Base-by-base conservation (phyloP, 345 rosid genomes). In the Populus ilicifolia region DNA sequence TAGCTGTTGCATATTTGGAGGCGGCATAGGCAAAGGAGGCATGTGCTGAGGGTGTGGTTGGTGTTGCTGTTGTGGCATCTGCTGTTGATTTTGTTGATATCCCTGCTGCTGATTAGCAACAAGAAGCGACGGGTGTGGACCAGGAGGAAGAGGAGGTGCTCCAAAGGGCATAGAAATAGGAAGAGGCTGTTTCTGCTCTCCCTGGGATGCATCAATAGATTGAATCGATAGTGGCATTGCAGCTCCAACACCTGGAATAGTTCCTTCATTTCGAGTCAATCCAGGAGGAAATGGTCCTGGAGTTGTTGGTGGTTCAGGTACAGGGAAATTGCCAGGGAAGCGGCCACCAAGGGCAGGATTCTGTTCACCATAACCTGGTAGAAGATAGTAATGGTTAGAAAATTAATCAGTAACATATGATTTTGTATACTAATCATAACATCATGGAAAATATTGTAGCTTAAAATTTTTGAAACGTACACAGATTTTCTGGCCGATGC, bases 141-240 rank as follows among this genome's bases (percentile, higher is more conserved):
- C 98, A 66, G 95, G 97, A 77, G 99, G 98, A 17, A 96, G 89
- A 75, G 99, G 99, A 75, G 98, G 99, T 50, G 90, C 93, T 71
- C 97, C 94, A 73, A 85, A 72, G 71, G 94, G 87, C 88, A 89
- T 84, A 18, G 97, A 85, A 69, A 86, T 86, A 25, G 89, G 87
- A 84, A 83, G 89, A 75, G 87, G 79, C 78, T 89, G 98, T 79
- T 86, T 91, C 85, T 89, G 96, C 52, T 92, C 99, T 77, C 98
- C 99, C 77, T 89, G 99, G 66, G 94, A 84, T 72, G 77, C 80
- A 86, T 93, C 97, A 78, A 91, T 89, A 65, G 88, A 82, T 43
- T 87, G 86, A 86, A 89, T 83, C 20, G 89, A 77, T 72, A 88
- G 80, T 0, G 94, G 94, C 94, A 90, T 92, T 65, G 98, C 95